Evolutionary conservation across 1,284 basidiomycete species (phyloP).

Genomic region (Ustilago cynodontis): DNA sequence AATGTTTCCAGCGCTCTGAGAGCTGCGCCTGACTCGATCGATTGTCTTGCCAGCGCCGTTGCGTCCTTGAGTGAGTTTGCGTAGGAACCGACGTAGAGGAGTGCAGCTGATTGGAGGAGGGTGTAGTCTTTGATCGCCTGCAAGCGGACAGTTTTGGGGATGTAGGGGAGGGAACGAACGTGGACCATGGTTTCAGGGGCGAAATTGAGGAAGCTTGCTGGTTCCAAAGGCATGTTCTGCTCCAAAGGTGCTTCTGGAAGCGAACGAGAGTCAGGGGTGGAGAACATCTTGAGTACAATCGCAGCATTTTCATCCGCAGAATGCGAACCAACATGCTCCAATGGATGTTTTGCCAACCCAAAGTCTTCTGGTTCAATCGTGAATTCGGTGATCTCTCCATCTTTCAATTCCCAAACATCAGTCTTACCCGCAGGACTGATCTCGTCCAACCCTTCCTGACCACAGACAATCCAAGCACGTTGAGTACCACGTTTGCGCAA

Average conservation of each 20-base stretch:
- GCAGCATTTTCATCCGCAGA: conserved; percentile 62
- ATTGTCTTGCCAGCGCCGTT: conserved; percentile 29
- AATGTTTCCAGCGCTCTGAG: conserved; percentile 49
- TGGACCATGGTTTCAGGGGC: conserved; percentile 37
- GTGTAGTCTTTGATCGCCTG: conserved; percentile 65
- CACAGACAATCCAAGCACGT: conserved; percentile 92
- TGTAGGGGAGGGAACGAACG: conserved; percentile 38
- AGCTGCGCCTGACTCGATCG: conserved; percentile 52
- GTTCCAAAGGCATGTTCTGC: conserved; percentile 26
- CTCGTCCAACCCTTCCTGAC: conserved; percentile 91
- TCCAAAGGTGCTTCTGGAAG: conserved; percentile 17
- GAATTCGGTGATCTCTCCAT: conserved; percentile 55
- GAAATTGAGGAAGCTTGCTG: conserved; percentile 22
- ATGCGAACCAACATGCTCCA: conserved; percentile 58
- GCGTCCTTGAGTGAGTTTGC: conserved; percentile 27
- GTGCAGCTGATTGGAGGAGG: conserved; percentile 63
- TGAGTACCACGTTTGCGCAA: conserved; percentile 76
- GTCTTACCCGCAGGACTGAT: conserved; percentile 89
- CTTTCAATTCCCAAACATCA: conserved; percentile 72
- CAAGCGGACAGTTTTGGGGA: conserved; percentile 55
- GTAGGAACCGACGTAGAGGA: conserved; percentile 63
- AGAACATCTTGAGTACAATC: conserved; percentile 59
- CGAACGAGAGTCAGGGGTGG: conserved; percentile 11
- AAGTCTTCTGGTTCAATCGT: conserved; percentile 61
- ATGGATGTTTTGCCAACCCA: conserved; percentile 54